These are phyloP conservation scores for Fragaria iinumae DNA, from an alignment of 306 rosid genomes.

Conservation along the genomic window DNA sequence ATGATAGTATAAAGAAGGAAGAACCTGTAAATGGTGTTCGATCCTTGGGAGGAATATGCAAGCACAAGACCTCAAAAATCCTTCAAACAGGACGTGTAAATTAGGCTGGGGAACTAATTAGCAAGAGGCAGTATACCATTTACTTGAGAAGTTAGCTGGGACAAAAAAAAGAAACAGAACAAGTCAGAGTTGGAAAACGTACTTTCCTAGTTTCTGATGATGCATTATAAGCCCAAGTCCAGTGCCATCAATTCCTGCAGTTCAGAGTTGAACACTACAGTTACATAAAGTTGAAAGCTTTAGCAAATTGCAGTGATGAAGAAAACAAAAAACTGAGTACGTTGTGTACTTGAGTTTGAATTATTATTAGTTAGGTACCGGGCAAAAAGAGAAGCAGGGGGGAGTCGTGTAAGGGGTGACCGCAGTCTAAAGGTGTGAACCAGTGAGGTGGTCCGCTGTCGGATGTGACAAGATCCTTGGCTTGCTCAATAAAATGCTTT, in stretches of 20 bases:
- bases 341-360: not conserved
- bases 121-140: no score
- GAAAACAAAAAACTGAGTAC: not conserved
- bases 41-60: constrained; percentile 79
- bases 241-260: constrained; percentile 71
- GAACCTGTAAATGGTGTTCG: constrained; percentile 72
- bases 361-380: constrained; percentile 24
- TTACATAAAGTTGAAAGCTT: not conserved
- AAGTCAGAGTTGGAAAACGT: constrained; percentile 5
- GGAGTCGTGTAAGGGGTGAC: constrained; percentile 40
- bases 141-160: no score
- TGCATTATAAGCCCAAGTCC: constrained; percentile 79
- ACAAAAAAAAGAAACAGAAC: no score
- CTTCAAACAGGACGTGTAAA: constrained; percentile 38
- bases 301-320: not conserved
- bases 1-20: constrained; percentile 7
- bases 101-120: no score
- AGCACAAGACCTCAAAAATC: constrained; percentile 81
- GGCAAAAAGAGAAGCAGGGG: constrained; percentile 82
- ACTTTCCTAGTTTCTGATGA: constrained; percentile 71
- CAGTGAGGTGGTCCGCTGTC: constrained; percentile 74
- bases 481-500: constrained; percentile 50
- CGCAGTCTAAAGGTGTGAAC: constrained; percentile 78
- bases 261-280: not conserved
- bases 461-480: constrained; percentile 45